Base-by-base conservation (phyloP, 768 basidiomycete species). In the Boletus reticulatus region DNA sequence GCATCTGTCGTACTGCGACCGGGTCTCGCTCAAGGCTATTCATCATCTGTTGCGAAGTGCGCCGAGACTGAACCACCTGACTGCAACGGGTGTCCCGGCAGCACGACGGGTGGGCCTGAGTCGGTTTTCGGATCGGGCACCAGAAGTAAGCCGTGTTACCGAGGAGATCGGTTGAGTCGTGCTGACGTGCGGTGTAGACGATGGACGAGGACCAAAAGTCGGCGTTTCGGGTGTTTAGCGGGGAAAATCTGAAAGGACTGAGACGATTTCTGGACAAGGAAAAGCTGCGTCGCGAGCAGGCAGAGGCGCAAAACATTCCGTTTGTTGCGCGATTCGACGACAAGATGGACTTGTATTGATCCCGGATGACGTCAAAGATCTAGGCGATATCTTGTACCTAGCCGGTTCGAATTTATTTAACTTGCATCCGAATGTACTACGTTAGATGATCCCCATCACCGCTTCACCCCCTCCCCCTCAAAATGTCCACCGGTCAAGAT, bases 1-100 rank as follows among this genome's bases (percentile, higher is more conserved):
- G 46, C 88, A 97, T 65, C 73, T 98, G 37, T 89, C 90, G 29
- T 92, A 93, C 67, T 98, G 94, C 74, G 86, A 88, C 62, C 80
- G 84, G 53, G 74, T 98, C 52, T 84, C 88, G 27, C 80, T 95
- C 38, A 81, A 85, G 42, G 89, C 90, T 10, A 74, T 93, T 32
- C 88, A 91, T 58, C 77, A 82, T 46, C 72, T 95, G 14, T 70
- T 95, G 48, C 80, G 80, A 55, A 76, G 78, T 51, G 77, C 88
- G 20, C 72, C 73, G 42, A 75, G 76, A 38, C 73, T 97, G 43
- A 84, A 84, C 48, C 87, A 93, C 66, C 78, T 98, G 39, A 86
- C 85, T 47, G 80, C 87, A 44, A 92, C 91, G 2, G 94, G 92
- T 0, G 81, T 96, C 9, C 84, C 84, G 7, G 82, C 88, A 13